These are phyloP conservation scores for Heterobasidion irregulare DNA, from an alignment of 1,284 basidiomycete genomes.

Conservation along the genomic window DNA sequence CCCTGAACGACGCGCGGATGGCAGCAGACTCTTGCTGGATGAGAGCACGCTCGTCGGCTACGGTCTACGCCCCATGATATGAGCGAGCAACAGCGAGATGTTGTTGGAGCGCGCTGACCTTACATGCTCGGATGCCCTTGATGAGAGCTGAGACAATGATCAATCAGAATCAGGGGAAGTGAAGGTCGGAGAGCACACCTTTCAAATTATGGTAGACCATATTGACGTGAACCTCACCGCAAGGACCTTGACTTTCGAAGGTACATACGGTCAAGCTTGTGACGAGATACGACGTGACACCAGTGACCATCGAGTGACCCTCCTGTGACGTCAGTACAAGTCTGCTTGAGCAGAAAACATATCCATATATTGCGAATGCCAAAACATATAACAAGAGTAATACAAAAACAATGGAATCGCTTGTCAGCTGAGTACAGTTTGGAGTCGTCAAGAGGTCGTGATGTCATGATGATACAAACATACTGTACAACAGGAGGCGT, in stretches of 20 bases:
- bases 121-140: constrained; percentile 91
- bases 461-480: not conserved
- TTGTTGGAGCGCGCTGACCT: constrained; percentile 43
- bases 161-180: constrained; percentile 8
- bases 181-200: constrained; percentile 35
- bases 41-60: constrained; percentile 95
- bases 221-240: too few species aligned
- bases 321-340: too few species aligned
- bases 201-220: constrained; percentile 92
- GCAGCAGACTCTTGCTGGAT: constrained; percentile 99
- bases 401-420: too few species aligned
- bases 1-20: constrained; percentile 95
- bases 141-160: constrained; percentile 66
- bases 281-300: too few species aligned
- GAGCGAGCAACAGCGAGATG: constrained; percentile 6
- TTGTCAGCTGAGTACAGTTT: too few species aligned
- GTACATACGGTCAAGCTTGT: too few species aligned
- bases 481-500: not conserved
- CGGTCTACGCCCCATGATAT: constrained; percentile 55
- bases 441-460: not conserved
- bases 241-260: too few species aligned
- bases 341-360: too few species aligned
- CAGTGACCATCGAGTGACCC: too few species aligned
- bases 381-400: too few species aligned
- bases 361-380: too few species aligned